Percentiles rank a stretch among this genome's conserved stretches.
phyloP scores from a whole-genome alignment of 2,329 filamentous ascomycete genomes.

The Calcarisporium arbuscula region DNA sequence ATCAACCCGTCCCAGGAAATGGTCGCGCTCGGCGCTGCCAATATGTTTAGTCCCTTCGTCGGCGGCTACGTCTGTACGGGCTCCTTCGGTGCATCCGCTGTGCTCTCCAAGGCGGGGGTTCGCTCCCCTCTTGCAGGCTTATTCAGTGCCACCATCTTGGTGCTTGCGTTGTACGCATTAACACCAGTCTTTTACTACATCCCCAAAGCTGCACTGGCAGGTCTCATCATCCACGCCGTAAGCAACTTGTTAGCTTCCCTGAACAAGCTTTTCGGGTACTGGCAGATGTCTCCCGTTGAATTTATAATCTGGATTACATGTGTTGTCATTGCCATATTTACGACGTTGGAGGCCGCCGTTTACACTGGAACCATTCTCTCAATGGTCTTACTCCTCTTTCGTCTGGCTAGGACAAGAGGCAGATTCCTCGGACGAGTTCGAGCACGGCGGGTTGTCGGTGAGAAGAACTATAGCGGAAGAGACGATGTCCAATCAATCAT shows the following conservation, averaged over 20 bases:
- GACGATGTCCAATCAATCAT: background rate
- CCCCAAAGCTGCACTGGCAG: constrained; percentile 62
- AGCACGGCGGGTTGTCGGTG: constrained; percentile 11
- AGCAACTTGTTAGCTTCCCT: constrained; percentile 69
- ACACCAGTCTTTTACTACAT: constrained; percentile 79
- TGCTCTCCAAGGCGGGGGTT: constrained; percentile 79
- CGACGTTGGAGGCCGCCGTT: constrained; percentile 43
- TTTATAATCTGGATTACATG: constrained; percentile 69
- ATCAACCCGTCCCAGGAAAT: constrained; percentile 76
- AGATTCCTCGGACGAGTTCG: constrained; percentile 37
- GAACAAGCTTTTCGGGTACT: constrained; percentile 70
- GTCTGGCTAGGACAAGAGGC: constrained; percentile 40
- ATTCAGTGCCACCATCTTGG: constrained; percentile 69
- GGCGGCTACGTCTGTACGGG: constrained; percentile 44
- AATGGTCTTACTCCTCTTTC: constrained; percentile 34
- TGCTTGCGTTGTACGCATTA: constrained; percentile 72
- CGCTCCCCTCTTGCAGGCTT: constrained; percentile 72
- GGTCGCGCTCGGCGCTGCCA: constrained; percentile 70
- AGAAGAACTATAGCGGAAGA: background rate
- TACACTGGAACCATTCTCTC: constrained; percentile 42
- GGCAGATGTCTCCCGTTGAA: constrained; percentile 68
- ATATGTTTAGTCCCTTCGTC: constrained; percentile 69
- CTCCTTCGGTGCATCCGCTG: constrained; percentile 62
- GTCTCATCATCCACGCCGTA: constrained; percentile 78
- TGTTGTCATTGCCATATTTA: constrained; percentile 51